phyloP scores from a whole-genome alignment of 2,329 filamentous ascomycete genomes.

The Fusarium armeniacum region DNA sequence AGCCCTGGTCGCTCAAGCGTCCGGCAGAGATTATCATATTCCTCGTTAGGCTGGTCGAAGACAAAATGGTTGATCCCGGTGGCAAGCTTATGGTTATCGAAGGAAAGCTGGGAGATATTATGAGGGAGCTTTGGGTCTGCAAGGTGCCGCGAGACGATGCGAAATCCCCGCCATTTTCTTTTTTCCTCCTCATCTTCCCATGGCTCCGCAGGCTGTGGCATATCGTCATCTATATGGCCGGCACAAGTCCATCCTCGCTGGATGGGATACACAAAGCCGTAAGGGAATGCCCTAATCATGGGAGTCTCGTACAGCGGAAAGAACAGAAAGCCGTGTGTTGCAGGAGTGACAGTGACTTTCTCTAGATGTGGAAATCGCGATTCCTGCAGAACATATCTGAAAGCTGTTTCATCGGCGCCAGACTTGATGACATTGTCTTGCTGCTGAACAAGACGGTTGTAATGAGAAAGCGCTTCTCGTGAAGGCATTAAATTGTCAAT shows the following conservation, averaged over 20 bases:
- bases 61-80: neutral
- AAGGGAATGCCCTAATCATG: conserved; percentile 19
- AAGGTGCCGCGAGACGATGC: neutral
- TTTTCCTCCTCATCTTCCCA: neutral
- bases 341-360: neutral
- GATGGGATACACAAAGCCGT: conserved; percentile 12
- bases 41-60: neutral
- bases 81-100: neutral
- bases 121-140: neutral
- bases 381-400: neutral
- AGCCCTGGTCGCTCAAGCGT: neutral
- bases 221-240: neutral
- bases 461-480: neutral
- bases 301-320: conserved; percentile 10
- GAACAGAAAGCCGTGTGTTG: neutral
- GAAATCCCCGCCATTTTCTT: neutral
- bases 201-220: neutral
- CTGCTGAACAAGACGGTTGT: neutral
- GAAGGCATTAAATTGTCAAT: neutral
- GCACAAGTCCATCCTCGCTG: neutral
- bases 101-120: neutral
- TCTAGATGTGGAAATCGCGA: neutral
- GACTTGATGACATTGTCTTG: neutral
- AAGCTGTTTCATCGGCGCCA: neutral
- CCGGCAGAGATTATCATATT: neutral